These are phyloP conservation scores for Arthrobotrys pseudoclavata DNA, from an alignment of 2,329 filamentous ascomycete species.

Conservation along the genomic window DNA sequence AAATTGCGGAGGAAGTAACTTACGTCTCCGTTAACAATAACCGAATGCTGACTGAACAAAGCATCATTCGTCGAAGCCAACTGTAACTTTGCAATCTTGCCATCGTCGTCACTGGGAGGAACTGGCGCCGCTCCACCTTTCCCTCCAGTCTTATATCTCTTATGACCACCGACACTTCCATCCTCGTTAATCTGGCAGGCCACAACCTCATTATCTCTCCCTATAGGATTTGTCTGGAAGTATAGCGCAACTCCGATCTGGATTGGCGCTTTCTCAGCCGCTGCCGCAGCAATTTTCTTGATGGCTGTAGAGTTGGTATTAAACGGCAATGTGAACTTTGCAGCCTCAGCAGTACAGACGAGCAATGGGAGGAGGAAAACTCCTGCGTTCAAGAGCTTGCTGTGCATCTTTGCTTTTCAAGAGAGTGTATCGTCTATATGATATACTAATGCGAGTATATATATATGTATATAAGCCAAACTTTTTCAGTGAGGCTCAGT, in stretches of 20 bases:
- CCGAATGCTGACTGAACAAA: slow-evolving; percentile 45
- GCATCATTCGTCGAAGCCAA: slow-evolving; percentile 34
- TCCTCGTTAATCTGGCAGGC: slow-evolving; percentile 33
- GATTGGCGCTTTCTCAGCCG: not conserved
- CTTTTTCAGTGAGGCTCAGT: slow-evolving; percentile 24
- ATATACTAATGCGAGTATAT: slow-evolving; percentile 5
- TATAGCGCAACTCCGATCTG: slow-evolving; percentile 30
- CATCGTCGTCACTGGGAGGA: not conserved
- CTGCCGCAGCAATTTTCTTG: not conserved
- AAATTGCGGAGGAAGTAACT: not conserved
- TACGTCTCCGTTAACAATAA: slow-evolving; percentile 44
- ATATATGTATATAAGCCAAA: not conserved
- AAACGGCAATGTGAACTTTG: slow-evolving; percentile 30
- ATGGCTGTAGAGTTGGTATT: slow-evolving; percentile 10
- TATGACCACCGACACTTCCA: slow-evolving; percentile 15
- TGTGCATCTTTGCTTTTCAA: slow-evolving; percentile 27
- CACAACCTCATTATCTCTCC: slow-evolving; percentile 36
- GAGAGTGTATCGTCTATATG: not conserved
- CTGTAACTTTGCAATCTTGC: slow-evolving; percentile 13
- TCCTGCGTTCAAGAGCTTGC: slow-evolving; percentile 30
- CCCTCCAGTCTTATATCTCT: slow-evolving; percentile 42
- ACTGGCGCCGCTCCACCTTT: slow-evolving; percentile 30
- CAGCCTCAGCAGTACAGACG: slow-evolving; percentile 16
- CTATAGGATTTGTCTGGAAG: slow-evolving; percentile 48
- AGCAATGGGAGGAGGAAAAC: slow-evolving; percentile 29